These are phyloP conservation scores for Talaromyces rugulosus DNA, from an alignment of 2,329 filamentous ascomycete species.

Conservation along the genomic window DNA sequence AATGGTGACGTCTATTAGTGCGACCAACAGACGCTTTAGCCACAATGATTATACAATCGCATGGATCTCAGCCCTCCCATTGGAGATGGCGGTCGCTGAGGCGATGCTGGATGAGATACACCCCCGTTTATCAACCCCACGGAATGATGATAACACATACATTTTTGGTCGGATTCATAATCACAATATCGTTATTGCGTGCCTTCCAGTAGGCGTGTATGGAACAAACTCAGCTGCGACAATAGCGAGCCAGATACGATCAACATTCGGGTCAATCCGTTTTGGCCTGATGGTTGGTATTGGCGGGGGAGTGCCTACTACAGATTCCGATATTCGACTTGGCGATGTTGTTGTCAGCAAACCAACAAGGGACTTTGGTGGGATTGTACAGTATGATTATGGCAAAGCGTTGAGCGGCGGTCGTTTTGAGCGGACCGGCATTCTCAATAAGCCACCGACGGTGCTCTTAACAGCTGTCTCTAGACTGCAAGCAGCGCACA, in stretches of 20 bases:
- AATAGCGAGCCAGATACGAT: conserved; percentile 16
- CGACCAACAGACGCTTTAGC: background rate
- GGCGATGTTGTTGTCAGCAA: conserved; percentile 25
- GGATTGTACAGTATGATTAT: conserved; percentile 19
- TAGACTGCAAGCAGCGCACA: conserved; percentile 8
- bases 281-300: conserved; percentile 25
- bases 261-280: conserved; percentile 17
- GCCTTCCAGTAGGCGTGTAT: conserved; percentile 13
- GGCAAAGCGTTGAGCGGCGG: conserved; percentile 8
- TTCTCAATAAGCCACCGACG: conserved; percentile 11
- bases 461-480: conserved; percentile 11
- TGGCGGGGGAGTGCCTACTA: conserved; percentile 21
- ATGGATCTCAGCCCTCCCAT: background rate
- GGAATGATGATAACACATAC: conserved; percentile 17
- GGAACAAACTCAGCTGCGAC: conserved; percentile 19
- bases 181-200: conserved; percentile 22
- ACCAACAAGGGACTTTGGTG: conserved; percentile 16
- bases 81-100: conserved; percentile 5
- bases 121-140: conserved; percentile 7
- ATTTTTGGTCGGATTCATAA: conserved; percentile 14
- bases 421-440: conserved; percentile 4
- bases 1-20: background rate
- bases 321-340: conserved; percentile 17
- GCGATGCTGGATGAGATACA: conserved; percentile 20
- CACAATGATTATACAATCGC: conserved; percentile 4